Evolutionary conservation across 2,329 filamentous ascomycete genomes (phyloP).

Genomic region (Ceratocystis variospora): DNA sequence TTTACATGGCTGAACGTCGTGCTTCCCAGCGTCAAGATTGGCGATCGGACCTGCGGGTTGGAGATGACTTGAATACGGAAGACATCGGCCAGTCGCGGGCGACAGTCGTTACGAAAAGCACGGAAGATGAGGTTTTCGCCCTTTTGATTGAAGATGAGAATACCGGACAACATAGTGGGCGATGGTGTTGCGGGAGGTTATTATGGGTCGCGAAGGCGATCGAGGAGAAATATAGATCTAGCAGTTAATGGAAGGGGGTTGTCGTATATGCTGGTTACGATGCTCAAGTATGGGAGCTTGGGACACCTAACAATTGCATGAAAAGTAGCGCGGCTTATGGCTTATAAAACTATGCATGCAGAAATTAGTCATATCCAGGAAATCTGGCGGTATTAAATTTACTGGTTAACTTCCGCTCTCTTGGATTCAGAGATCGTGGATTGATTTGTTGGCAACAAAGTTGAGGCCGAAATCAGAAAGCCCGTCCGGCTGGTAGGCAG

Average conservation of each 20-base stretch:
- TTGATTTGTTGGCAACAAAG: neutral
- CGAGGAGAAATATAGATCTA: neutral
- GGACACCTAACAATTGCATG: neutral
- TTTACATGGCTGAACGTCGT: constrained; percentile 99
- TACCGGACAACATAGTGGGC: constrained; percentile 71
- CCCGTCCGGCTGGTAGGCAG: neutral
- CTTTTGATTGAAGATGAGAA: constrained; percentile 98
- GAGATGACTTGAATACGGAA: constrained; percentile 99
- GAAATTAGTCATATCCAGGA: neutral
- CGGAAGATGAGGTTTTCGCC: constrained; percentile 99
- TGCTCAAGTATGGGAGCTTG: neutral
- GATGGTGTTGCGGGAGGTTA: neutral
- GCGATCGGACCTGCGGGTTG: constrained; percentile 92
- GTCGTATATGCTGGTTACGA: neutral
- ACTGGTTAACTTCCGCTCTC: neutral
- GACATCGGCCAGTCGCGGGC: constrained; percentile 91
- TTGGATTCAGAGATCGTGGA: neutral
- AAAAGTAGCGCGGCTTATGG: neutral
- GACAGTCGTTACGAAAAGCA: constrained; percentile 96
- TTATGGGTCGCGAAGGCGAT: neutral
- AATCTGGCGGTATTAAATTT: neutral
- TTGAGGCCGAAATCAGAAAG: neutral
- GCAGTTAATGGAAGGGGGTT: neutral
- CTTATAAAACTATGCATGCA: neutral
- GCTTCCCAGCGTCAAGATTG: constrained; percentile 90